Evolutionary conservation across 768 basidiomycete genomes (phyloP).

Genomic region (Amanita exitialis): DNA sequence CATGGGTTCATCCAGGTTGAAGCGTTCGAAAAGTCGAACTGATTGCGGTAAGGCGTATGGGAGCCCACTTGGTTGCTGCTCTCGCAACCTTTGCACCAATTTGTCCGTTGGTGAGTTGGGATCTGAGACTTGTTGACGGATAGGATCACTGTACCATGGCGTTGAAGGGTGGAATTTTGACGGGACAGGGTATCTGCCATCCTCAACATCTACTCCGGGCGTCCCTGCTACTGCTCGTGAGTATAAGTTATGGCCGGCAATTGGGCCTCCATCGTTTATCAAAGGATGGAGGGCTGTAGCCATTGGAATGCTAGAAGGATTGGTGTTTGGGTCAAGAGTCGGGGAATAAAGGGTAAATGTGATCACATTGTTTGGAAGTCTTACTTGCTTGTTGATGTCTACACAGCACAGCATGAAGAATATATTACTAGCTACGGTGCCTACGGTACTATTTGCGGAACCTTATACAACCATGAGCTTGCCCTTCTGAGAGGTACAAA

Average conservation of each 20-base stretch:
- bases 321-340: neutral
- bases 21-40: conserved; percentile 37
- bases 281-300: conserved; percentile 39
- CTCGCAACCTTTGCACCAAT: conserved; percentile 20
- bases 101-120: conserved; percentile 5
- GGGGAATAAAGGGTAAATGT: neutral
- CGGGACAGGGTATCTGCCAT: conserved; percentile 41
- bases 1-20: conserved; percentile 34
- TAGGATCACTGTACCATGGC: neutral
- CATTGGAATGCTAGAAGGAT: conserved; percentile 24
- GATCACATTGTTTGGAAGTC: neutral
- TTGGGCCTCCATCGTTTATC: conserved; percentile 27
- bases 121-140: neutral
- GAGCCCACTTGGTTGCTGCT: conserved; percentile 25
- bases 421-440: neutral
- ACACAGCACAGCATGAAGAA: neutral
- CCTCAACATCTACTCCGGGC: conserved; percentile 52
- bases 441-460: conserved; percentile 38
- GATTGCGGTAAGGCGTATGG: conserved; percentile 37
- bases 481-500: neutral
- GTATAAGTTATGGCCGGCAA: conserved; percentile 30
- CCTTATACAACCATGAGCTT: conserved; percentile 19
- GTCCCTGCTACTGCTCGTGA: conserved; percentile 35
- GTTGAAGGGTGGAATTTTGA: conserved; percentile 17
- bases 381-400: neutral